These are phyloP conservation scores for Amphirosellinia nigrospora DNA, from an alignment of 495 filamentous ascomycete genomes.

Conservation along the genomic window DNA sequence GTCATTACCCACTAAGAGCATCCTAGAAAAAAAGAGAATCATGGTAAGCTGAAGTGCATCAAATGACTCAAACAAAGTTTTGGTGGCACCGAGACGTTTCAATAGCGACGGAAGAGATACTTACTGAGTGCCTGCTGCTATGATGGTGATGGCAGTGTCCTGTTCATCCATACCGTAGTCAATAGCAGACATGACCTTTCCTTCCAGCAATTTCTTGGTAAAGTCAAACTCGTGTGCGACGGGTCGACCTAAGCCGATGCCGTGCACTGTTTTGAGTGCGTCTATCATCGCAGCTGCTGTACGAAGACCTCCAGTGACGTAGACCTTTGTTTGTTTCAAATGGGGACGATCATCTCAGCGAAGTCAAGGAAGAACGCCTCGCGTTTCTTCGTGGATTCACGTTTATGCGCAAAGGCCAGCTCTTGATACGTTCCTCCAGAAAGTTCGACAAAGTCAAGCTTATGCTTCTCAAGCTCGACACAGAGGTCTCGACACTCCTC, in stretches of 20 bases:
- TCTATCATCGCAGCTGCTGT: constrained; percentile 65
- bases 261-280: constrained; percentile 61
- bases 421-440: constrained; percentile 67
- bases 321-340: constrained; percentile 62
- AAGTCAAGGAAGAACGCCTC: constrained; percentile 73
- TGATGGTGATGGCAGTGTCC: constrained; percentile 55
- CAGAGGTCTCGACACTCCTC: constrained; percentile 63
- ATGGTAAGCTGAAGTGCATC: not conserved
- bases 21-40: constrained; percentile 30
- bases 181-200: constrained; percentile 56
- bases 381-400: constrained; percentile 60
- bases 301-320: constrained; percentile 67
- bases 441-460: constrained; percentile 72
- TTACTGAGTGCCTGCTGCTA: constrained; percentile 56
- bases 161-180: constrained; percentile 47
- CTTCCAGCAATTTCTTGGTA: constrained; percentile 53
- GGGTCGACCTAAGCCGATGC: constrained; percentile 61
- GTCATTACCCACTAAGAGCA: constrained; percentile 57
- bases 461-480: constrained; percentile 56
- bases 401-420: constrained; percentile 56
- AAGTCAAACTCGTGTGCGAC: constrained; percentile 58
- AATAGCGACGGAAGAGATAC: not conserved
- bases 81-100: not conserved
- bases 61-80: not conserved
- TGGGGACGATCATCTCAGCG: constrained; percentile 63